Percentiles rank a stretch among this genome's conserved stretches.
phyloP scores from a whole-genome alignment of 75 land plant genomes.

The Pinus taeda region DNA sequence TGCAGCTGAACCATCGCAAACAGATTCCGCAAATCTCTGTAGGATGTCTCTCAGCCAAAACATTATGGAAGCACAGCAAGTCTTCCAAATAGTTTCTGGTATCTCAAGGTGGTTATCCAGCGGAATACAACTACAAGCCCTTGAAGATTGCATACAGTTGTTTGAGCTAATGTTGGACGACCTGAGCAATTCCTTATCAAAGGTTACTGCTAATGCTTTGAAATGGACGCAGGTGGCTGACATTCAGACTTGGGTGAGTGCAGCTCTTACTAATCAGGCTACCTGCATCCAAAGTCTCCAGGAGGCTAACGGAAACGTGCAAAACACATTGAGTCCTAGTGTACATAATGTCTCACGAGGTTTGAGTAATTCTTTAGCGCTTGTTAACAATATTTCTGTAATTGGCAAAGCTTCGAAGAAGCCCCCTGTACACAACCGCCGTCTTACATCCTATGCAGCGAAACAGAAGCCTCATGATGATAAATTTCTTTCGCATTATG shows the following conservation, averaged over 20 bases:
- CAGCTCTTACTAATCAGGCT: constrained; percentile 58
- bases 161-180: constrained; percentile 28
- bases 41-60: neutral
- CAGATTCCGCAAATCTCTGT: neutral
- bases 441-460: neutral
- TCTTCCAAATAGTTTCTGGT: neutral
- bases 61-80: neutral
- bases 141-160: constrained; percentile 61
- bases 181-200: neutral
- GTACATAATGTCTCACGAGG: constrained; percentile 14
- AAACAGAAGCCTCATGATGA: no score
- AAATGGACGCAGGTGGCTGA: neutral
- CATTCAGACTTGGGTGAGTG: constrained; percentile 26
- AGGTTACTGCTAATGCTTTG: no score
- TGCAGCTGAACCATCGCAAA: neutral
- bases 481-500: neutral
- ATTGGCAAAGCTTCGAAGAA: neutral
- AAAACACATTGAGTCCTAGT: constrained; percentile 1
- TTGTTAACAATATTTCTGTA: constrained; percentile 13
- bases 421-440: neutral
- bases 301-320: constrained; percentile 7
- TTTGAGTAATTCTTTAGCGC: constrained; percentile 24
- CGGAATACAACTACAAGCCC: constrained; percentile 16
- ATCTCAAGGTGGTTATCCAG: neutral
- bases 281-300: constrained; percentile 66